phyloP scores from a whole-genome alignment of 2,329 filamentous ascomycete genomes.

The Amauroascus verrucosus region DNA sequence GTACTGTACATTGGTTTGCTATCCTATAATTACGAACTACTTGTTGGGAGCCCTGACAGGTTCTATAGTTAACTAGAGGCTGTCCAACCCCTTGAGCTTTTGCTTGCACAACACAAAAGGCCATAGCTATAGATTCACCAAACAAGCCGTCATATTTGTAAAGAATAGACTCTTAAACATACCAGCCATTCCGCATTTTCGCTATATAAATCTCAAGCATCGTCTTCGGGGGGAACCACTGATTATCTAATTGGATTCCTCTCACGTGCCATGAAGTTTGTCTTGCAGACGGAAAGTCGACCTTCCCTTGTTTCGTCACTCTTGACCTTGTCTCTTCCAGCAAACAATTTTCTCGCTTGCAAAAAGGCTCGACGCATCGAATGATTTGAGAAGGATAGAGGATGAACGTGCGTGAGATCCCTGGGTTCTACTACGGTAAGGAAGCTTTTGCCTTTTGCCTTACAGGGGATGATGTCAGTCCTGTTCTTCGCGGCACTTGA shows the following conservation, averaged over 20 bases:
- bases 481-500: not conserved
- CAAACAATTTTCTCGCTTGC: not conserved
- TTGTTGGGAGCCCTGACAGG: too few species aligned
- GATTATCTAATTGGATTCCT: conserved; percentile 2
- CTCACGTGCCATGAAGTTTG: not conserved
- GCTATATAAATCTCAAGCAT: too few species aligned
- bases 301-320: not conserved
- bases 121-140: too few species aligned
- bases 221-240: too few species aligned
- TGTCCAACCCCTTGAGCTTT: too few species aligned
- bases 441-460: not conserved
- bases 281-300: not conserved
- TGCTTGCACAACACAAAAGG: too few species aligned
- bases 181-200: too few species aligned
- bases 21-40: too few species aligned
- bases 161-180: too few species aligned
- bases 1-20: too few species aligned
- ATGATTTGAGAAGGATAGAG: not conserved
- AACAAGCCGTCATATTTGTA: too few species aligned
- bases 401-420: conserved; percentile 27
- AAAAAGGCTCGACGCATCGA: not conserved
- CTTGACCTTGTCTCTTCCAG: not conserved
- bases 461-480: not conserved
- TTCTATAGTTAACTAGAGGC: too few species aligned
- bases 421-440: conserved; percentile 48